These are phyloP conservation scores for Staphylotrichum longicolle DNA, from an alignment of 495 filamentous ascomycete genomes.

Conservation along the genomic window DNA sequence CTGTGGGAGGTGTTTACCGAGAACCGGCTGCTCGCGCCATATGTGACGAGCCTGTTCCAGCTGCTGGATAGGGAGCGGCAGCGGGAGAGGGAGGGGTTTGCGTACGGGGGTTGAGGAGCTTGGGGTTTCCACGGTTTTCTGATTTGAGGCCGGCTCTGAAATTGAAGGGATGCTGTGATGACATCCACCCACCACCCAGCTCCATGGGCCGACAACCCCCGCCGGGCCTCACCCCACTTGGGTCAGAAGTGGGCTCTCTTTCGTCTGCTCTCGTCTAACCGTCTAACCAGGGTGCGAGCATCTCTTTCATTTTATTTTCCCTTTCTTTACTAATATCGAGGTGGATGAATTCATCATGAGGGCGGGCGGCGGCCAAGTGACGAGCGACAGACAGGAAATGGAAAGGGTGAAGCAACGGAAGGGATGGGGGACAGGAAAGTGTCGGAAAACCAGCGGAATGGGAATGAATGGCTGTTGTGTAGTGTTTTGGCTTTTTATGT, in stretches of 20 bases:
- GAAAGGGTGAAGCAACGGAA: not conserved
- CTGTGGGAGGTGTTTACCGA: constrained; percentile 55
- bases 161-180: too few species aligned
- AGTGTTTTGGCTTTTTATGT: not conserved
- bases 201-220: too few species aligned
- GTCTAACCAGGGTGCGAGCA: too few species aligned
- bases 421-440: not conserved
- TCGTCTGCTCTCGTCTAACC: too few species aligned
- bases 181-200: too few species aligned
- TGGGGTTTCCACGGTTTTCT: not conserved
- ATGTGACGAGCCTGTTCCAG: constrained; percentile 32
- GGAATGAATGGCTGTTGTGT: not conserved
- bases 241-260: too few species aligned
- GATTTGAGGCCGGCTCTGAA: too few species aligned
- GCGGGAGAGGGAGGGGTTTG: constrained; percentile 12
- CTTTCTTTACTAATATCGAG: not conserved
- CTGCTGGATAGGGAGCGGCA: constrained; percentile 26
- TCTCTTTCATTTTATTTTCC: not conserved
- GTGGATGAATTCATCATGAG: too few species aligned
- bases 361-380: not conserved
- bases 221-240: too few species aligned
- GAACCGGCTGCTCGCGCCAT: constrained; percentile 47
- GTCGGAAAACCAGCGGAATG: not conserved
- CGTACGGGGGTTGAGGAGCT: not conserved
- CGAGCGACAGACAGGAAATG: not conserved